Evolutionary conservation across 192 early-diverging fungal species (phyloP).

Genomic region (Bifiguratus adelaidae): DNA sequence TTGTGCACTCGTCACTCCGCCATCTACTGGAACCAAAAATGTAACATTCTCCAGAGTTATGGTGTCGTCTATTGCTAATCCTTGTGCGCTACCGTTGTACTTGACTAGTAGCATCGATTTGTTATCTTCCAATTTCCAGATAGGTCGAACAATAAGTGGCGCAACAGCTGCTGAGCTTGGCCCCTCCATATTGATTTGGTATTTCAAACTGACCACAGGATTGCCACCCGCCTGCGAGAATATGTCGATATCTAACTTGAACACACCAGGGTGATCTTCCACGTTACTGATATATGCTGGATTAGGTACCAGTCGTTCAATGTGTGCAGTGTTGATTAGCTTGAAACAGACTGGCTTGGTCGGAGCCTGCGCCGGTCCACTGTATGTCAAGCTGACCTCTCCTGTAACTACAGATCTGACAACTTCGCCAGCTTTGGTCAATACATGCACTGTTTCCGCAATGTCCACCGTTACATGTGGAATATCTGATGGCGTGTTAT

Average conservation of each 20-base stretch:
- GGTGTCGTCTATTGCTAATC: neutral
- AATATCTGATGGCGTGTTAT: neutral
- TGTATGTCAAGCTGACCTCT: conserved; percentile 27
- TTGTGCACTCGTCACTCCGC: conserved; percentile 29
- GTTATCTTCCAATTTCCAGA: conserved; percentile 43
- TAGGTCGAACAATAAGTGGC: conserved; percentile 23
- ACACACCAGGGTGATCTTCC: conserved; percentile 16
- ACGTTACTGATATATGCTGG: conserved; percentile 15
- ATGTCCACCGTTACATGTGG: conserved; percentile 14
- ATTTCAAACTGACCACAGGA: conserved; percentile 9
- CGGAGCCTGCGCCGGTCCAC: conserved; percentile 5
- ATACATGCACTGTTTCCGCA: conserved; percentile 29
- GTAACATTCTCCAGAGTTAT: conserved; percentile 22
- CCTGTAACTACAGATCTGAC: conserved; percentile 30
- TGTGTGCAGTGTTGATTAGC: conserved; percentile 11
- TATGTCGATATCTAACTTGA: conserved; percentile 21
- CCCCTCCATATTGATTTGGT: conserved; percentile 6
- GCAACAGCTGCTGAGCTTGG: conserved; percentile 6
- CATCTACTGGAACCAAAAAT: conserved; percentile 32
- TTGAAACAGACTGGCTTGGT: conserved; percentile 18
- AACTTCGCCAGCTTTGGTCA: conserved; percentile 27
- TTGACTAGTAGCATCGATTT: conserved; percentile 31
- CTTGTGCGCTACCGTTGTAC: conserved; percentile 25
- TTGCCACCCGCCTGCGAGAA: conserved; percentile 10
- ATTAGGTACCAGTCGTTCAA: conserved; percentile 25